A percentile compares a stretch with the other conserved stretches of the same genome.
Conservation (phyloP, 345 rosid genomes). For the Mercurialis annua region DNA sequence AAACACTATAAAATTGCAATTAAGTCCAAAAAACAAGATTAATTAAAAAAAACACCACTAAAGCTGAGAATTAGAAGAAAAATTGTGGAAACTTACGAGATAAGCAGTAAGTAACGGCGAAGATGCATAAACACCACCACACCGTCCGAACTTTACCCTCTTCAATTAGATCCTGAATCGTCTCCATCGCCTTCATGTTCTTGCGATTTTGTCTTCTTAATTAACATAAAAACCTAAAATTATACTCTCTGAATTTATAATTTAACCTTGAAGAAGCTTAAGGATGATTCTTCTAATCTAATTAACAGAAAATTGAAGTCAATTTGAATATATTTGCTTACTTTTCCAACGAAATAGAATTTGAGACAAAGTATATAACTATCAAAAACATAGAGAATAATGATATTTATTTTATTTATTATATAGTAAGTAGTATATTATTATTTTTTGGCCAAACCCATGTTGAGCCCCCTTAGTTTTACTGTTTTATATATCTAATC, state of each 20-base stretch:
- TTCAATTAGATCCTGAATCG: conserved; percentile 90
- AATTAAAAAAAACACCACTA: no score
- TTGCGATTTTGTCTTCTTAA: background rate
- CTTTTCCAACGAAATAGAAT: background rate
- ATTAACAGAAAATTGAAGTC: background rate
- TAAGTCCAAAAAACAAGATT: background rate
- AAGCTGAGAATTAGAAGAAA: background rate
- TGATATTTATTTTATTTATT: background rate
- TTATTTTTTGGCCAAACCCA: background rate
- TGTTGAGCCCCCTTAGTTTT: no score
- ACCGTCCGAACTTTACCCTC: conserved; percentile 84
- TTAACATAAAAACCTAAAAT: background rate
- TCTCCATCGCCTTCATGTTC: conserved; percentile 70
- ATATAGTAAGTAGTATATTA: background rate
- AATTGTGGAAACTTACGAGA: conserved; percentile 58
- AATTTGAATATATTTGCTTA: background rate
- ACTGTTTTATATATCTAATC: no score
- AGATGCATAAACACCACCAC: conserved; percentile 82
- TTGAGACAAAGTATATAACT: no score
- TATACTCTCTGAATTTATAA: background rate
- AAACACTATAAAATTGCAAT: background rate
- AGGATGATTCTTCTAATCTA: background rate
- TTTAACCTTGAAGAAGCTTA: background rate
- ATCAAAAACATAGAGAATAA: background rate
- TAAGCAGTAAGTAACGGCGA: conserved; percentile 70